Base-by-base conservation (phyloP, 192 early-diverging fungal species). In the Anaeromyces robustus region DNA sequence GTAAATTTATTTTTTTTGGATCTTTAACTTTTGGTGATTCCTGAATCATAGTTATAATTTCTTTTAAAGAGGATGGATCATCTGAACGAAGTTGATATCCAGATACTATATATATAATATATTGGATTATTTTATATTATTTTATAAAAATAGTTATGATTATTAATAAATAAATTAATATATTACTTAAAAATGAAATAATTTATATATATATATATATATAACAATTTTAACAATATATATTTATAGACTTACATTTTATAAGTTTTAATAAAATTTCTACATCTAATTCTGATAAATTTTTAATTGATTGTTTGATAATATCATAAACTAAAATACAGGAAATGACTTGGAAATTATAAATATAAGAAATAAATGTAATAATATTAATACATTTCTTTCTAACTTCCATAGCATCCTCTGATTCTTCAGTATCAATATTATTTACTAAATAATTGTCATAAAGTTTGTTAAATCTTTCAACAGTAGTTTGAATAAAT, bases 11-110 rank as follows among this genome's bases (percentile, higher is more conserved):
- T n/a, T 79, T 84, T 12, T 43, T 77, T 12, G 79, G 79, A 80
- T 89, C 86, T 31, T 85, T 80, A 78, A 92, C 88, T 5, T 78
- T 84, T 78, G 81, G 89, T 79, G 85, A 86, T 30, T 82, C 84
- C 80, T 94, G 89, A 39, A 96, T 88, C 29, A 90, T 84, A 41
- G 91, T 83, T 77, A 98, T 93, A 80, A 98, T 95, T 78, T 97
- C 95, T 85, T 97, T 97, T 37, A 99, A 86, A 4, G 94, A 89
- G 18, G 91, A 84, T 28, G 97, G 96, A 84, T 99, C 97, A 88
- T 99, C 97, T 31, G 88, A 84, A 77, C 96, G 90, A 79, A 99
- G 87, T 86, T 97, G 93, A 78, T 89, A 86, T 30, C 97, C 97
- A 77, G 89, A 93, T 22, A 92, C 86, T 88, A 32, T 29, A n/a